Evolutionary conservation across 441 rosid genomes (phyloP).

Genomic region (Corymbia calophylla): DNA sequence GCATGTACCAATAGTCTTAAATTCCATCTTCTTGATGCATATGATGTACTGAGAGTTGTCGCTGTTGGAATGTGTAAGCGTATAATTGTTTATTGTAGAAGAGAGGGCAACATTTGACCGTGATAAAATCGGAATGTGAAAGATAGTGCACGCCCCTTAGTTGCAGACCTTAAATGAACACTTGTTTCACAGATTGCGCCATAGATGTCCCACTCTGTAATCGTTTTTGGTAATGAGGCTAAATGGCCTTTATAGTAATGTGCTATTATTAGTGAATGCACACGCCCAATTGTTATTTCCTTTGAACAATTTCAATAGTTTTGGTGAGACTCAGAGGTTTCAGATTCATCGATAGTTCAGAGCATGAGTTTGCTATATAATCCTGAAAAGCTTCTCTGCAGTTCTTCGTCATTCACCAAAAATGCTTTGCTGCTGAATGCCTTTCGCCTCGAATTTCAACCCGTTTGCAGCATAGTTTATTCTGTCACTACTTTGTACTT

Average conservation of each 20-base stretch:
- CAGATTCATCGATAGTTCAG: not conserved
- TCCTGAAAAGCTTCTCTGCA: not conserved
- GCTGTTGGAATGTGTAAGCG: not conserved
- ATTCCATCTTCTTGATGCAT: not conserved
- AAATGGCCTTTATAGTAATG: not conserved
- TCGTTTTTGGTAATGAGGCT: not conserved
- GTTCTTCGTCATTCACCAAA: not conserved
- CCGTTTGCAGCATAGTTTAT: not conserved
- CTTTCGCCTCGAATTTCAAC: not conserved
- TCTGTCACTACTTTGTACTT: not conserved
- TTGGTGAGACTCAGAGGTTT: not conserved
- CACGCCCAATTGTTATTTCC: not conserved
- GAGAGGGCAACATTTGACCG: not conserved
- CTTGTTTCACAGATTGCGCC: not conserved
- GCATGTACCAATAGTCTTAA: not conserved
- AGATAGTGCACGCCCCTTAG: not conserved
- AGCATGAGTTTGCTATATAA: not conserved
- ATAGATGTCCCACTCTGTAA: not conserved
- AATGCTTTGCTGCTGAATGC: not conserved
- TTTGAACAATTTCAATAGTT: not conserved
- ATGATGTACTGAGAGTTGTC: not conserved
- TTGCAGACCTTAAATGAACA: not conserved
- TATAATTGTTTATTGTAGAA: not conserved
- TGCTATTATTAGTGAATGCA: too few relatives aligned
- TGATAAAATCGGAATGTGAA: not conserved